These are phyloP conservation scores for Talaromyces marneffei DNA, from an alignment of 2,329 filamentous ascomycete species.

Conservation along the genomic window DNA sequence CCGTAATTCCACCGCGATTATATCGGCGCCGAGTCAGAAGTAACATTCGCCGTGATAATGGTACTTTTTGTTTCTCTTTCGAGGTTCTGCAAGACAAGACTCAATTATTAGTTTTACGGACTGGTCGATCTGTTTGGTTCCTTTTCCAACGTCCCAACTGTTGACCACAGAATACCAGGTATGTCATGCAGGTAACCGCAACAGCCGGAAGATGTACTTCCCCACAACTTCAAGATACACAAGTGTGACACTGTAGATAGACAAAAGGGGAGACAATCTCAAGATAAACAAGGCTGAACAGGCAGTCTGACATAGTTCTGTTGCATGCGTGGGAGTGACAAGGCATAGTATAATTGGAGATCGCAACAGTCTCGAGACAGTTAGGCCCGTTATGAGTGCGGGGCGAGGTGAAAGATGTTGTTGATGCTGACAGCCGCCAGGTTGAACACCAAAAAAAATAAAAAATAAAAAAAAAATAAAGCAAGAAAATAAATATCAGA, in stretches of 20 bases:
- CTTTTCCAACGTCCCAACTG: background rate
- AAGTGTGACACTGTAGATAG: background rate
- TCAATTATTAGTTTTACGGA: constrained; percentile 3
- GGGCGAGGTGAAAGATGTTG: background rate
- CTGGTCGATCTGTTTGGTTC: background rate
- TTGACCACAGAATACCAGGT: background rate
- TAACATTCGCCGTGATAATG: background rate
- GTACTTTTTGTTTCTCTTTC: background rate
- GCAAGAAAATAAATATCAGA: background rate
- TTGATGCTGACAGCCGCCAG: background rate
- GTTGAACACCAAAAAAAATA: background rate
- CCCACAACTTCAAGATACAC: constrained; percentile 4
- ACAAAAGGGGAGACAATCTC: background rate
- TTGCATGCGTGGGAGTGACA: background rate
- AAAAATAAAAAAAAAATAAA: background rate
- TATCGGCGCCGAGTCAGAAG: constrained; percentile 1
- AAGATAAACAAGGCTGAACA: background rate
- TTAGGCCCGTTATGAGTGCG: background rate
- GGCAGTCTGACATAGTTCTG: background rate
- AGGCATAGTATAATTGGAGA: background rate
- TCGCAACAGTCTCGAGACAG: background rate
- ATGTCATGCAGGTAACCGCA: background rate
- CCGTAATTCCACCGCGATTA: background rate
- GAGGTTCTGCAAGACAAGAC: background rate
- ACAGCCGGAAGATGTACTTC: background rate